Evolutionary conservation across 371 early-diverging fungal genomes (phyloP).

Genomic region (Parasitella parasitica): DNA sequence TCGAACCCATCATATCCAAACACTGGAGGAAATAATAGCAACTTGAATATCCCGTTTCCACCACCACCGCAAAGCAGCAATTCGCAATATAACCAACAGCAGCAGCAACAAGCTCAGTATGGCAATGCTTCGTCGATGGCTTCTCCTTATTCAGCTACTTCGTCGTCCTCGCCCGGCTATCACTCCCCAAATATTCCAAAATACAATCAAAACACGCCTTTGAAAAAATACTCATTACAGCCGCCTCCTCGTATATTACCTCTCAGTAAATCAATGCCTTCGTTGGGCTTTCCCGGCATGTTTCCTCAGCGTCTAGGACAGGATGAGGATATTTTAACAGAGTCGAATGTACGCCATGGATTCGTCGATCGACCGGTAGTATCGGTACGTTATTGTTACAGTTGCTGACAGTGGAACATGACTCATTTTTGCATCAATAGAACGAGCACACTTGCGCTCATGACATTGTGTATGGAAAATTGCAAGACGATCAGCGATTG

Average conservation of each 20-base stretch:
- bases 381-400: constrained; percentile 23
- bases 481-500: constrained; percentile 53
- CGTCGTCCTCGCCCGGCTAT: constrained; percentile 48
- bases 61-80: constrained; percentile 20
- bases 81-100: constrained; percentile 21
- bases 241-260: constrained; percentile 46
- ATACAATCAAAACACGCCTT: constrained; percentile 22
- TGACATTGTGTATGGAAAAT: constrained; percentile 50
- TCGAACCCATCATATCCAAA: constrained; percentile 29
- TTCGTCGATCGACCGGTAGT: constrained; percentile 62
- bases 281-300: constrained; percentile 68
- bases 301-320: constrained; percentile 62
- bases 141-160: constrained; percentile 43
- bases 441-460: constrained; percentile 54
- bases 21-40: constrained; percentile 13
- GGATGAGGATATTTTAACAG: constrained; percentile 65
- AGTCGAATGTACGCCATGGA: constrained; percentile 71
- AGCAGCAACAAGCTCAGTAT: constrained; percentile 5
- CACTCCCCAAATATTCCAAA: constrained; percentile 41
- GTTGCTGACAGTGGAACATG: not conserved
- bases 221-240: constrained; percentile 54
- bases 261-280: constrained; percentile 48
- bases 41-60: constrained; percentile 40
- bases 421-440: constrained; percentile 12
- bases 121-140: constrained; percentile 35